Conservation (phyloP, 108 stramenopile genomes). For the Pseudonitzschia pungens region DNA sequence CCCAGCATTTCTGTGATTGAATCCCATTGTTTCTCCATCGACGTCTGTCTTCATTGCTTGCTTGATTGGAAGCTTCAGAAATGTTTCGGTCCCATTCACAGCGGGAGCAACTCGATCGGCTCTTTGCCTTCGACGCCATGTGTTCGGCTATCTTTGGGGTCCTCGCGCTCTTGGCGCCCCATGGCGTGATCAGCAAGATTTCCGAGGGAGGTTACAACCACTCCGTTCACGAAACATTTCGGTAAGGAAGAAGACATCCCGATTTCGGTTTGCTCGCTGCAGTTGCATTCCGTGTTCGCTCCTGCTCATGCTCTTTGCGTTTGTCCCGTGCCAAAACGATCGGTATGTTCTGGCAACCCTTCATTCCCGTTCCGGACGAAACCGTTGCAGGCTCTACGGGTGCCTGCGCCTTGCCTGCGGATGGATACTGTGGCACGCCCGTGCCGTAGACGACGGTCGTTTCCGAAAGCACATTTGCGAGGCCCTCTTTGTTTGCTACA, state of each 20-base stretch:
- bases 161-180: constrained; percentile 67
- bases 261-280: neutral
- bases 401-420: constrained; percentile 81
- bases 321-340: neutral
- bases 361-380: neutral
- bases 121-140: constrained; percentile 69
- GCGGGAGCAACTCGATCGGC: constrained; percentile 56
- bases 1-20: no score
- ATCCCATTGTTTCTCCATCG: no score
- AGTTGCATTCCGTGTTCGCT: no score
- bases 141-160: constrained; percentile 65
- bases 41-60: no score
- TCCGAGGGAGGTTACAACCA: constrained; percentile 71
- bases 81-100: neutral
- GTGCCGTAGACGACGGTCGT: constrained; percentile 78
- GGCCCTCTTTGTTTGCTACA: constrained; percentile 74
- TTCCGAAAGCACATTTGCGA: constrained; percentile 84
- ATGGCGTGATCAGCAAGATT: constrained; percentile 51
- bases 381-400: constrained; percentile 58
- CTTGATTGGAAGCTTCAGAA: neutral
- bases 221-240: constrained; percentile 71
- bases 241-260: constrained; percentile 36
- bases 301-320: neutral
- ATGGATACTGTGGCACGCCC: constrained; percentile 77
- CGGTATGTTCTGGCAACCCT: neutral